Conservation (phyloP, 2,329 filamentous ascomycete genomes). For the Neonectria faginata region DNA sequence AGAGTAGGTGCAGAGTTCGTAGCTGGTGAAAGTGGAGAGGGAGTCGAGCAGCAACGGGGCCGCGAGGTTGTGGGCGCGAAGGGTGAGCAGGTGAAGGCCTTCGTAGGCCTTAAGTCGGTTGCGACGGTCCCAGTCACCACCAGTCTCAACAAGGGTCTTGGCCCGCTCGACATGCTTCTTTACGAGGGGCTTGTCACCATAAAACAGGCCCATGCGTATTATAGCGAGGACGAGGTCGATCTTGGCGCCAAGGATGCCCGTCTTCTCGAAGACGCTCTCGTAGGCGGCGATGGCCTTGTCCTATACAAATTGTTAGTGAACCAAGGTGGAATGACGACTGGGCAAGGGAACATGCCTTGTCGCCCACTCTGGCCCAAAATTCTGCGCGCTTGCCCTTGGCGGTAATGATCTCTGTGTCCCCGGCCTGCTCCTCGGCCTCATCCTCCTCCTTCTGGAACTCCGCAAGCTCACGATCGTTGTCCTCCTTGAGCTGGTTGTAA, state of each 20-base stretch:
- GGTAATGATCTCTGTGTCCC: slow-evolving; percentile 93
- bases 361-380: slow-evolving; percentile 94
- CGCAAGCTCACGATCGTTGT: slow-evolving; percentile 83
- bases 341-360: slow-evolving; percentile 76
- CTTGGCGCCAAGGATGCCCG: slow-evolving; percentile 94
- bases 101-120: slow-evolving; percentile 99
- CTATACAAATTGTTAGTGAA: slow-evolving; percentile 58
- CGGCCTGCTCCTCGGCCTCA: slow-evolving; percentile 94
- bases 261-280: slow-evolving; percentile 96
- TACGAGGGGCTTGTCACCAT: slow-evolving; percentile 89
- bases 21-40: slow-evolving; percentile 97
- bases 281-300: slow-evolving; percentile 94
- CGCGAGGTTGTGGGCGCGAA: slow-evolving; percentile 89
- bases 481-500: slow-evolving; percentile 80
- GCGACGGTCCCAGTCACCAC: slow-evolving; percentile 97
- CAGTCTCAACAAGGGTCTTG: slow-evolving; percentile 89
- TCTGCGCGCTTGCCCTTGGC: slow-evolving; percentile 95
- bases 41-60: slow-evolving; percentile 96
- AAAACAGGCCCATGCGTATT: slow-evolving; percentile 95
- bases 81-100: slow-evolving; percentile 90
- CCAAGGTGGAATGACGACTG: background rate
- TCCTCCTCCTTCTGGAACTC: slow-evolving; percentile 87
- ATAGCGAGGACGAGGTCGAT: slow-evolving; percentile 97
- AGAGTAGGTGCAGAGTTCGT: slow-evolving; percentile 98
- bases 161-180: slow-evolving; percentile 95